These are phyloP conservation scores for Bretschneidera sinensis DNA, from an alignment of 345 rosid species.

Conservation along the genomic window DNA sequence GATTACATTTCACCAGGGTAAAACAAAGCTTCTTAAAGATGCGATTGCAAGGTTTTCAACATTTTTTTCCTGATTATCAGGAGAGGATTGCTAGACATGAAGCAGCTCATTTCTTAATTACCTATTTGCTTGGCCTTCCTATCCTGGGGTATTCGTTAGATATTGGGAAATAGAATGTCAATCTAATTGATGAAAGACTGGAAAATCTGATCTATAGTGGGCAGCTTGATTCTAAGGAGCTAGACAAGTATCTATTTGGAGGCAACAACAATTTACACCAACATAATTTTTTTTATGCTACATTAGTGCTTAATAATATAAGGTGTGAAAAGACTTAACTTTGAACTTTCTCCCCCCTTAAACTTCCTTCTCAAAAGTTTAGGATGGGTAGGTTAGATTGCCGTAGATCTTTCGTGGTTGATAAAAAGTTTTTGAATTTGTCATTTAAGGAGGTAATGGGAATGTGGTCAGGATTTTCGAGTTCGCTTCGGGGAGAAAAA, in stretches of 20 bases:
- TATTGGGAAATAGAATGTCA: slow-evolving; percentile 90
- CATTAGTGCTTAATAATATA: background rate
- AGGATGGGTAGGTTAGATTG: too few relatives aligned
- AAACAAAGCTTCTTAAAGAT: slow-evolving; percentile 92
- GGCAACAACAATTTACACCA: too few relatives aligned
- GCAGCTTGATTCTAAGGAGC: slow-evolving; percentile 78
- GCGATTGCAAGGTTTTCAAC: slow-evolving; percentile 73
- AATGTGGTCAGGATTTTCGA: too few relatives aligned
- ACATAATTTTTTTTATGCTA: background rate
- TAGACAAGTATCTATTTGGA: slow-evolving; percentile 55
- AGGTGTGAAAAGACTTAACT: too few relatives aligned
- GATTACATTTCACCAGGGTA: too few relatives aligned
- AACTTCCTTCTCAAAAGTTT: too few relatives aligned
- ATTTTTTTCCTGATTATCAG: slow-evolving; percentile 81
- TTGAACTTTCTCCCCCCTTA: too few relatives aligned
- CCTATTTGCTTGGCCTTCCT: slow-evolving; percentile 83
- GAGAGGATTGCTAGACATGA: slow-evolving; percentile 83
- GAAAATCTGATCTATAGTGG: slow-evolving; percentile 87
- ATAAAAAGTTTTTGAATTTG: too few relatives aligned
- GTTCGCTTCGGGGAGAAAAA: too few relatives aligned
- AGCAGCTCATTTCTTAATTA: slow-evolving; percentile 88
- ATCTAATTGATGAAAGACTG: slow-evolving; percentile 73
- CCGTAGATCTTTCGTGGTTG: too few relatives aligned
- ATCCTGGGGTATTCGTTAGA: slow-evolving; percentile 83
- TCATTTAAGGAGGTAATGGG: too few relatives aligned